phyloP scores from a whole-genome alignment of 805 yeast genomes.

The Metschnikowia similis region DNA sequence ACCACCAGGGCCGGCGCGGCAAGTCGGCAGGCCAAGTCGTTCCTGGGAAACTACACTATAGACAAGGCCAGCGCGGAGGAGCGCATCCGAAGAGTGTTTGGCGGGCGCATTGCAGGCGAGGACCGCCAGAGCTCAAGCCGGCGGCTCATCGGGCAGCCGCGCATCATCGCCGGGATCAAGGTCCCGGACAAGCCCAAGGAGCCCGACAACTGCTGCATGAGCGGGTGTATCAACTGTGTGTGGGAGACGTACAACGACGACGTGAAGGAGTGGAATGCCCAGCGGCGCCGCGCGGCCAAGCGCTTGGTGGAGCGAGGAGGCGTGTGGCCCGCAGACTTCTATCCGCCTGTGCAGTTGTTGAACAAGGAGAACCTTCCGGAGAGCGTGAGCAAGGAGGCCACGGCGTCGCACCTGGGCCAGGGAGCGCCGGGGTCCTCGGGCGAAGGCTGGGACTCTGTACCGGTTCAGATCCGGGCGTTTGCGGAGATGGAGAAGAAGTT shows the following conservation, averaged over 20 bases:
- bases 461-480: slow-evolving; percentile 73
- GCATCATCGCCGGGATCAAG: slow-evolving; percentile 50
- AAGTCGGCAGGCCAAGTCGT: not conserved
- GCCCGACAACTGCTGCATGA: slow-evolving; percentile 96
- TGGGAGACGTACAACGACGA: slow-evolving; percentile 94
- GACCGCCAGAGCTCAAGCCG: slow-evolving; percentile 39
- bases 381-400: slow-evolving; percentile 25
- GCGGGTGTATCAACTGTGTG: slow-evolving; percentile 94
- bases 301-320: slow-evolving; percentile 35
- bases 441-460: slow-evolving; percentile 49
- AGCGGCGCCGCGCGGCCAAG: slow-evolving; percentile 54
- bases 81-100: slow-evolving; percentile 48
- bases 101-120: slow-evolving; percentile 54
- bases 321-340: slow-evolving; percentile 41
- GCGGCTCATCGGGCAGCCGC: slow-evolving; percentile 32
- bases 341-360: slow-evolving; percentile 35
- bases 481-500: slow-evolving; percentile 75
- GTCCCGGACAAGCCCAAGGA: slow-evolving; percentile 85
- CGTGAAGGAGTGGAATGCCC: slow-evolving; percentile 69
- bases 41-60: slow-evolving; percentile 2
- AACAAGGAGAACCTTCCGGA: slow-evolving; percentile 30
- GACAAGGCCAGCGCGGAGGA: slow-evolving; percentile 36
- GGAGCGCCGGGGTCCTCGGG: slow-evolving; percentile 8
- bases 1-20: too few relatives aligned
- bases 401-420: slow-evolving; percentile 7